Base-by-base conservation (phyloP, 2,329 filamentous ascomycete genomes). In the Penicillium sp. region DNA sequence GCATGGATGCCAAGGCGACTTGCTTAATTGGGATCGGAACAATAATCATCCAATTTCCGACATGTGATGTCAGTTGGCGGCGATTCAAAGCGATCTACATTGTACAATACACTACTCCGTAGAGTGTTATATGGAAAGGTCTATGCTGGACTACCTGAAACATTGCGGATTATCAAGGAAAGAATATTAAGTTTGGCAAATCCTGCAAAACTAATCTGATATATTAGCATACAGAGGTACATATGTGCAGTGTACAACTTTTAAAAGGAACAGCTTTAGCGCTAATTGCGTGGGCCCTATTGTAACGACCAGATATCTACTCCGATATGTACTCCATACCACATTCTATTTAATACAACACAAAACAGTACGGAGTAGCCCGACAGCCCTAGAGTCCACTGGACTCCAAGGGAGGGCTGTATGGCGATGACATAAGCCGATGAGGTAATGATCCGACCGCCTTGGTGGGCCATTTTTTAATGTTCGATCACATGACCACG, bases 401-500 rank as follows among this genome's bases (percentile, higher is more conserved):
- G 18, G 18, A 21, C 27, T 18, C 18, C 18, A 18, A 18, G 18
- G 18, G 18, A 18, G 18, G 18, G 18, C 18, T 31, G 12, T 16
- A 34, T 34, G 29, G 8, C 1, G 16, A 44, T 46, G 46, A 48
- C 21, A 27, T 50, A 52, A 27, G n/a, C 3, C 8, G 34, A 39
- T 52, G 44, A 52, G 44, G 42, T 52, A 52, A 53, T 34, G 39
- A 38, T 27, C 25, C 2, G 6, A 23, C n/a, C 16, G 9, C 40
- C 39, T 15, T 7, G 4, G 29, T 42, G 37, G 51, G 16, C 18
- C 47, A 23, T 40, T 41, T 45, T 21, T 35, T 18, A 41, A 44
- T 59, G 58, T 57, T 59, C 52, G 49, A 55, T 64, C 59, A 65
- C 62, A 58, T 65, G 63, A 45, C 5, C 5, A 12, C 0, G 0